Evolutionary conservation across 768 basidiomycete species (phyloP).

Genomic region (Austroboletus eburneus): DNA sequence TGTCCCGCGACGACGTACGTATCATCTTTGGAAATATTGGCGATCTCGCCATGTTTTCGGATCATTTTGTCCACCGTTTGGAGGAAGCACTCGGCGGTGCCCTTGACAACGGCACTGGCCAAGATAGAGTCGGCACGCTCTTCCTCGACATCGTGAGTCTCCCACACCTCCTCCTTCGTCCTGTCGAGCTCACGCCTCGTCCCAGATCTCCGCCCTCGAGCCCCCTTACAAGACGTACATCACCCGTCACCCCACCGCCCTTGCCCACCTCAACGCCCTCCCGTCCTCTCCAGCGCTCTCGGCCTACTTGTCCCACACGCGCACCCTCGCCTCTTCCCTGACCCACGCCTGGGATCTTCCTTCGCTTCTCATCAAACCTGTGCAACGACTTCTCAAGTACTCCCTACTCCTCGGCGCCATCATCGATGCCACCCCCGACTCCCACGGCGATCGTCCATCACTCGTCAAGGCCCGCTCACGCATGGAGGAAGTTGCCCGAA

Average conservation of each 20-base stretch:
- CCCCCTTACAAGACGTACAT: slow-evolving; percentile 77
- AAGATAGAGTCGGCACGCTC: slow-evolving; percentile 65
- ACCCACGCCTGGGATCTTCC: slow-evolving; percentile 92
- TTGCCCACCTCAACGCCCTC: slow-evolving; percentile 58
- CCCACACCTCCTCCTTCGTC: not conserved
- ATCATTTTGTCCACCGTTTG: slow-evolving; percentile 58
- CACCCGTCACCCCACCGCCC: slow-evolving; percentile 70
- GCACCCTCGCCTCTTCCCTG: slow-evolving; percentile 59
- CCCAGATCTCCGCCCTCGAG: slow-evolving; percentile 66
- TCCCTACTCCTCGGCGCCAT: slow-evolving; percentile 78
- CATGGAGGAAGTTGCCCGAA: slow-evolving; percentile 70
- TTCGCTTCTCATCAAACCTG: slow-evolving; percentile 94
- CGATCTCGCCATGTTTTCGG: slow-evolving; percentile 70
- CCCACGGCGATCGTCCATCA: slow-evolving; percentile 55
- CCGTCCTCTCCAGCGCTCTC: slow-evolving; percentile 43
- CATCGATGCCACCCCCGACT: slow-evolving; percentile 67
- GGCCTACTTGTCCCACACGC: slow-evolving; percentile 64
- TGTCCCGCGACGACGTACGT: slow-evolving; percentile 65
- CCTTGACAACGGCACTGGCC: slow-evolving; percentile 60
- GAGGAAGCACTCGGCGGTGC: slow-evolving; percentile 62
- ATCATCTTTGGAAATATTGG: slow-evolving; percentile 75
- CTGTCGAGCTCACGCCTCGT: not conserved
- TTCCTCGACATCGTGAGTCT: slow-evolving; percentile 64
- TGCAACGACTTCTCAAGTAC: slow-evolving; percentile 94
- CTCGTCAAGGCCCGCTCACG: slow-evolving; percentile 31